A percentile compares a stretch with the other conserved stretches of the same genome.
These are phyloP conservation scores for Aspergillus sp. DNA, from an alignment of 2,329 filamentous ascomycete species.

Conservation along the genomic window DNA sequence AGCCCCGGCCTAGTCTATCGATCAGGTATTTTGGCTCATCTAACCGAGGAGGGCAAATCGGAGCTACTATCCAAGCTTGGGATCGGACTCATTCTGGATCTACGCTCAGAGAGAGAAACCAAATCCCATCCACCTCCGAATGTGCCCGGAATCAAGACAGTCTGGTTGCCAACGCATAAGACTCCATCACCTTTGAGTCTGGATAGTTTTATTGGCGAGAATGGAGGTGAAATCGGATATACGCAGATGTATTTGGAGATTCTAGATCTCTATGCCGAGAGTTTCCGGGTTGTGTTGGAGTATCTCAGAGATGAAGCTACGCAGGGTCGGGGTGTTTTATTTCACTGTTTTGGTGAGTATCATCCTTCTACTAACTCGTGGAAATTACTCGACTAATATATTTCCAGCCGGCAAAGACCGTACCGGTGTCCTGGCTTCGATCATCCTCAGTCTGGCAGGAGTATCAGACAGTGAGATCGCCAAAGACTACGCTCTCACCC, in stretches of 20 bases:
- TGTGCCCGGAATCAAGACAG: slow-evolving; percentile 54
- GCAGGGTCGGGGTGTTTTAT: slow-evolving; percentile 48
- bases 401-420: slow-evolving; percentile 70
- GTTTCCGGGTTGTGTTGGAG: slow-evolving; percentile 56
- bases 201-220: slow-evolving; percentile 38
- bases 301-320: slow-evolving; percentile 48
- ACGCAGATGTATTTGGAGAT: slow-evolving; percentile 64
- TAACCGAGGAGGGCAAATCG: slow-evolving; percentile 51
- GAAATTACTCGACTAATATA: not conserved
- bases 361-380: not conserved
- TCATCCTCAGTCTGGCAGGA: slow-evolving; percentile 61
- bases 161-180: slow-evolving; percentile 47
- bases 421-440: slow-evolving; percentile 66
- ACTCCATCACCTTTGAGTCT: slow-evolving; percentile 22
- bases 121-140: slow-evolving; percentile 44
- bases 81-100: slow-evolving; percentile 64
- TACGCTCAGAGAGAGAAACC: slow-evolving; percentile 53
- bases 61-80: slow-evolving; percentile 50
- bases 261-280: slow-evolving; percentile 56
- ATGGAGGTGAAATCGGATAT: slow-evolving; percentile 59
- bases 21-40: slow-evolving; percentile 59
- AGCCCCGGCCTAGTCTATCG: slow-evolving; percentile 58
- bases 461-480: slow-evolving; percentile 56
- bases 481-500: slow-evolving; percentile 55
- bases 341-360: slow-evolving; percentile 55